Percentiles rank a stretch among this genome's conserved stretches.
Conservation (phyloP, 306 rosid species). For the Macrotyloma uniflorum region DNA sequence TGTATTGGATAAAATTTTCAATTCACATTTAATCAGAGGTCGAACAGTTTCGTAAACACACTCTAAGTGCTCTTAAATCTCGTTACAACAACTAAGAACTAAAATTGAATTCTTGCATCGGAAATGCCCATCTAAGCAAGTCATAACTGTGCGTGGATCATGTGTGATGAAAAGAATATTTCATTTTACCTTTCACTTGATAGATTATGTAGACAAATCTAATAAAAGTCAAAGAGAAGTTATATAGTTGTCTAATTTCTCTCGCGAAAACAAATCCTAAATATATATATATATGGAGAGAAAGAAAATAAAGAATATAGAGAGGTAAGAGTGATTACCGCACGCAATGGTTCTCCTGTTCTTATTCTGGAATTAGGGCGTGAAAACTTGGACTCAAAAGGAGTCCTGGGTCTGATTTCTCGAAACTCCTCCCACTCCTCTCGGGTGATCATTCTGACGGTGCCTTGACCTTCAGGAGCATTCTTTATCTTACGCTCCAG, state of each 20-base stretch:
- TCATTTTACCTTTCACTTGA: background rate
- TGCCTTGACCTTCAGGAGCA: slow-evolving; percentile 45
- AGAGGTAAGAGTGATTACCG: slow-evolving; percentile 36
- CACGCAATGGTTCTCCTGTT: slow-evolving; percentile 45
- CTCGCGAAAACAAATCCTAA: background rate
- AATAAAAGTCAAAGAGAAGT: background rate
- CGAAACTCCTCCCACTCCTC: slow-evolving; percentile 49
- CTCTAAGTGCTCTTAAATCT: background rate
- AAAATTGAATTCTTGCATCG: background rate
- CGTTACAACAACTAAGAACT: too few species aligned
- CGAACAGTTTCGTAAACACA: too few species aligned
- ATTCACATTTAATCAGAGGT: too few species aligned
- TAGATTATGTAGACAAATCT: background rate
- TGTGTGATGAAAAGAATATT: background rate
- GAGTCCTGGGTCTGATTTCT: slow-evolving; percentile 53
- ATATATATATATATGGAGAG: too few species aligned
- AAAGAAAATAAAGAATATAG: background rate
- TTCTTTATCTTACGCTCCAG: slow-evolving; percentile 49
- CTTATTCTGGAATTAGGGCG: slow-evolving; percentile 50
- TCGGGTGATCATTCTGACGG: slow-evolving; percentile 45
- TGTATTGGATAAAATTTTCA: too few species aligned
- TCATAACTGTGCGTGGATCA: background rate
- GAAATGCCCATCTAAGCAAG: background rate
- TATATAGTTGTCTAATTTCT: background rate
- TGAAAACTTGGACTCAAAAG: slow-evolving; percentile 46